Percentiles rank a stretch among this genome's conserved stretches.
Evolutionary conservation across 257 asterid species (phyloP).

Genomic region (Capsicum chinense): DNA sequence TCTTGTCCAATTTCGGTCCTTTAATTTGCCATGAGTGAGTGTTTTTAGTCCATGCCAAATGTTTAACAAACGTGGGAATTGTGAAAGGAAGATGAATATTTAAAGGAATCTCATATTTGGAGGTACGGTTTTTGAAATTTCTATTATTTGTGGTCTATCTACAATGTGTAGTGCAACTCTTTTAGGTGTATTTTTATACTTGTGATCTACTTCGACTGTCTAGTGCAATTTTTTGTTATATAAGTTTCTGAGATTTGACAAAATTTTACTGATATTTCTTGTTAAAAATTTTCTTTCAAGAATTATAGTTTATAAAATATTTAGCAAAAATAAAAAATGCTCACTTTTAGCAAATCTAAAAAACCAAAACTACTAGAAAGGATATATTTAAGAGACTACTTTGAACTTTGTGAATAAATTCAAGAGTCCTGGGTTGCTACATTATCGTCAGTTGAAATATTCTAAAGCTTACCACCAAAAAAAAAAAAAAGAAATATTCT

Average conservation of each 20-base stretch:
- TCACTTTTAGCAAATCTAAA: not conserved
- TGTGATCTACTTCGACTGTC: not conserved
- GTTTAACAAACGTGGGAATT: not conserved
- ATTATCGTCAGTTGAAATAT: too few relatives aligned
- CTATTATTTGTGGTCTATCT: not conserved
- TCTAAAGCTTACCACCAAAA: too few relatives aligned
- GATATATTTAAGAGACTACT: not conserved
- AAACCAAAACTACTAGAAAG: not conserved
- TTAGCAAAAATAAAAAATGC: not conserved
- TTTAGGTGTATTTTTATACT: not conserved
- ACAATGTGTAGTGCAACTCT: not conserved
- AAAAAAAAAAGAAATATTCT: too few relatives aligned
- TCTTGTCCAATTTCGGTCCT: too few relatives aligned
- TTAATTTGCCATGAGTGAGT: too few relatives aligned
- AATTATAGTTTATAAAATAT: not conserved
- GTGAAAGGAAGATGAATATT: not conserved
- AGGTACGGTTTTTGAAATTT: not conserved
- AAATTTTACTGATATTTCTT: not conserved
- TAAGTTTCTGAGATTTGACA: not conserved
- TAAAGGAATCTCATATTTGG: not conserved
- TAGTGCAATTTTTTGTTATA: not conserved
- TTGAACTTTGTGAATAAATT: not conserved
- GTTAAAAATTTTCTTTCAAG: not conserved
- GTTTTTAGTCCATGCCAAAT: too few relatives aligned
- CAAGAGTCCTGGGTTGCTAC: too few relatives aligned